Evolutionary conservation across 2,329 filamentous ascomycete genomes (phyloP), one percentile per base, ranked within the genome.

Genomic region (Ilyonectria sp.): DNA sequence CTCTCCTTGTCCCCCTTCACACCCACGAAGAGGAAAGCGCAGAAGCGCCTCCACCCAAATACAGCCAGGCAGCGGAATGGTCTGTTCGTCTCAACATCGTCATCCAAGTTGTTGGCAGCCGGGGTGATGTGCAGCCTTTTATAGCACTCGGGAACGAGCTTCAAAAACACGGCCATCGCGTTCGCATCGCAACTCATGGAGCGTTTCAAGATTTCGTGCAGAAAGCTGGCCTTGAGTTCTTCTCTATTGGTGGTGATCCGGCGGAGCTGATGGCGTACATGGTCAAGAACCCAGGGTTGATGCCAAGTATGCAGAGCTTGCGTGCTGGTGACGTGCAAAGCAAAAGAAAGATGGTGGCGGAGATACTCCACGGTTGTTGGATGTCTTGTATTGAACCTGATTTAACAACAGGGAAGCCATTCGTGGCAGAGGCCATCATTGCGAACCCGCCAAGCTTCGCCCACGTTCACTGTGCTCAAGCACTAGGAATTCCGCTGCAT

Each of bases 51-150:
- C 23, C 23, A 23, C 23, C 23, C 23, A 23, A 23, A 4, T 23
- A 23, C 23, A 23, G 23, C 23, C 23, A 23, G 23, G 23, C 23
- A 23, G 23, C 23, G 23, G 23, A 23, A 23, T 23, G 23, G 23
- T 23, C 23, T 23, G 23, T 37, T 9, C 37, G 50, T 19, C 54
- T 57, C 1, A 94, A 94, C 78, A 91, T 95, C 56, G 92, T 94
- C 15, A 91, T 95, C 65, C 93, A 94, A 86, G 91, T 94, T 6
- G 93, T 95, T 69, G 93, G 93, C 1, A 92, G 89, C 8, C 85
- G 93, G 46, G 93, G 93, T 15, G 93, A 95, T 74, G 90, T 92
- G 2, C 93, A 95, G 74, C 93, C 93, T 0, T 95, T 95, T 68
- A 79, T 95, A n/a, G 90, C 90, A 69, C 86, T 95, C 49, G 92